Base-by-base conservation (phyloP, 2,329 filamentous ascomycete genomes). In the Botryosphaeria agaves region DNA sequence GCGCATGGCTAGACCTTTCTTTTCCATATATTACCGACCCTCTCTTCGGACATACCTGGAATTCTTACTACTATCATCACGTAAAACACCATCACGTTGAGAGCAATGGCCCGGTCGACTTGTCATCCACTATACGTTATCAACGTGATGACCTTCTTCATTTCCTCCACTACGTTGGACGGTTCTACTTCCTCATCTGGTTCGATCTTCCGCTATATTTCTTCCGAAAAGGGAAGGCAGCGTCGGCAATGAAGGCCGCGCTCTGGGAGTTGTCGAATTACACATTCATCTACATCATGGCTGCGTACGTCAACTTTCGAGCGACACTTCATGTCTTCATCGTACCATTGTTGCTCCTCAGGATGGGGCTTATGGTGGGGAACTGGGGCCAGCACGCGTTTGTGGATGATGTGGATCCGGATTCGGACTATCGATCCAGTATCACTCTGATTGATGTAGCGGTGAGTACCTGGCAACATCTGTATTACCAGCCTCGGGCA, bases 321-420 rank as follows among this genome's bases (percentile, higher is more conserved):
- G 68, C 78, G 0, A 68, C 76, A 0, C 44, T 69, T 4, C 81
- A 76, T 41, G 71, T 71, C 0, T 64, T 81, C 17, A 42, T 84
- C 1, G 45, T 83, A 2, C 80, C 80, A 0, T 60, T 85, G 14
- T 39, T 67, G 2, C 49, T 76, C 18, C 63, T 85, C 51, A 65
- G 80, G 0, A 41, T 81, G 12, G 79, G 72, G 0, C 51, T 87
- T 38, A 87, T 85, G 80, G 63, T 80, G 5, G 80, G 80, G 1
- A 87, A 87, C 46, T 87, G 78, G 77, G 80, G 77, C 3, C 80
- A 87, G 47, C 80, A 87, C 47, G 79, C 79, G 1, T 74, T 87
- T 38, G 78, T 87, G 5, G 79, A 87, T 42, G 68, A 74, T 14
- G 57, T 70, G 8, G 73, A 82, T 40, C 80, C 80, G 0, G 69